Percentiles rank a stretch among this genome's conserved stretches.
These are phyloP conservation scores for Talaromyces sp. DNA, from an alignment of 2,329 filamentous ascomycete genomes.

Conservation along the genomic window DNA sequence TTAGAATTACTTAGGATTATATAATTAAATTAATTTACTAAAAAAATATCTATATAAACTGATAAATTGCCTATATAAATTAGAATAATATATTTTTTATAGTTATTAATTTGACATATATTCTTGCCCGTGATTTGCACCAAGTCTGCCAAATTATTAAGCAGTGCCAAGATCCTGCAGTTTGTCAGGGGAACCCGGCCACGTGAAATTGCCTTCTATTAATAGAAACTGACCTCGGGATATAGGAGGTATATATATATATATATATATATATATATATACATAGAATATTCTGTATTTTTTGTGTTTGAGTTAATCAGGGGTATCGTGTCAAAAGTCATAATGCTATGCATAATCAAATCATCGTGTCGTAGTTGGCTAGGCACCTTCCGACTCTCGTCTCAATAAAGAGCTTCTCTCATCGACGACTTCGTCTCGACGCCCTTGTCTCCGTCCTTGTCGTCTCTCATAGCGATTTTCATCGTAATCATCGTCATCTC, in stretches of 20 bases:
- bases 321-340: not conserved
- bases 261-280: not conserved
- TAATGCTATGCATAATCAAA: not conserved
- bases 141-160: too few species aligned
- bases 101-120: too few species aligned
- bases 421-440: not conserved
- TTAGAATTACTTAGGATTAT: too few species aligned
- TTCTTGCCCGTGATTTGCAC: too few species aligned
- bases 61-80: too few species aligned
- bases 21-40: too few species aligned
- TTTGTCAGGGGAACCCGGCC: not conserved
- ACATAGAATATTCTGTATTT: not conserved
- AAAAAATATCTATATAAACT: too few species aligned
- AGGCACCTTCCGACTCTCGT: not conserved
- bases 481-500: not conserved
- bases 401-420: constrained; percentile 10
- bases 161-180: too few species aligned
- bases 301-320: not conserved
- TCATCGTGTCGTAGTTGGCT: not conserved
- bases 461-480: not conserved
- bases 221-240: not conserved
- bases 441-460: not conserved
- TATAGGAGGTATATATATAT: not conserved
- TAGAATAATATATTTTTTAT: too few species aligned
- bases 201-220: not conserved